Conservation (phyloP, 306 rosid species). For the Quercus aquifolioides region DNA sequence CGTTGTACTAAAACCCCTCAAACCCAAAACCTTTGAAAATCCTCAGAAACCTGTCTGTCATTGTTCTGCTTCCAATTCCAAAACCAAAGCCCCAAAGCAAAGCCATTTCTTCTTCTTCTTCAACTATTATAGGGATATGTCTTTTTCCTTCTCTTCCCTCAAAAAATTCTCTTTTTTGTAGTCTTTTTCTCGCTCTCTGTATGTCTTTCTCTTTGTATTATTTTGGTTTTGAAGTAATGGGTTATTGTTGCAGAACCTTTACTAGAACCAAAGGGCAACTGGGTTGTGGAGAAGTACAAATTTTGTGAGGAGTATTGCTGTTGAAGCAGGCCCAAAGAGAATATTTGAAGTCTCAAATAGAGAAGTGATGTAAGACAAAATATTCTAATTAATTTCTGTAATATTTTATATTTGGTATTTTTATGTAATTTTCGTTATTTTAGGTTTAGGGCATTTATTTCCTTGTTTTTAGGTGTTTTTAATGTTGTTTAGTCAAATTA, state of each 20-base stretch:
- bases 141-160: slow-evolving; percentile 24
- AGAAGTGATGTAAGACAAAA: no score
- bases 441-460: no score
- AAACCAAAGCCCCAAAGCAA: not conserved
- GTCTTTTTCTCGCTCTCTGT: not conserved
- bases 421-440: no score
- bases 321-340: slow-evolving; percentile 73
- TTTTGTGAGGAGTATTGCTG: slow-evolving; percentile 22
- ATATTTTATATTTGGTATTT: no score
- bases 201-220: slow-evolving; percentile 16
- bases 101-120: not conserved
- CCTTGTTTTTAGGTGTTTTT: no score
- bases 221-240: not conserved
- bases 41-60: no score
- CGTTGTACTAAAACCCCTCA: not conserved
- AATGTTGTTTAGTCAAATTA: no score
- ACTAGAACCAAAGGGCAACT: slow-evolving; percentile 28
- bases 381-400: no score
- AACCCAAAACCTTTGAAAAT: not conserved
- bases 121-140: slow-evolving; percentile 9
- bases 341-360: not conserved
- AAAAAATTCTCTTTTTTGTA: slow-evolving; percentile 22
- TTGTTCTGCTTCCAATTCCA: not conserved
- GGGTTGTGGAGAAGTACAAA: slow-evolving; percentile 34
- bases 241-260: slow-evolving; percentile 35